Evolutionary conservation across 257 asterid species (phyloP).

Genomic region (Gardenia jasminoides): DNA sequence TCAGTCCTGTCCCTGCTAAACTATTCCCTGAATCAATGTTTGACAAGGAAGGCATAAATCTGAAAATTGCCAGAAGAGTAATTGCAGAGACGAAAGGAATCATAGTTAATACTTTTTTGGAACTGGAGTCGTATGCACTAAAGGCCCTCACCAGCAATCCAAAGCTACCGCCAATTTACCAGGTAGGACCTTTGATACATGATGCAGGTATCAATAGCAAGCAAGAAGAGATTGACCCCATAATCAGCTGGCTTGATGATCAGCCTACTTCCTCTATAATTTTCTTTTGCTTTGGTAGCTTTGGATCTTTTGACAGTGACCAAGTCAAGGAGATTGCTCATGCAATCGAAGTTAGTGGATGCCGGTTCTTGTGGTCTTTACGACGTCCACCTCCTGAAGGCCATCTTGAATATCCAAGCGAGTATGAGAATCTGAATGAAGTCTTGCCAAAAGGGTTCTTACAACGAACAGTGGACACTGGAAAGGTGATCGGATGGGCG

Average conservation of each 20-base stretch:
- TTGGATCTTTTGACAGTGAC: slow-evolving; percentile 12
- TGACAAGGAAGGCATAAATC: neutral
- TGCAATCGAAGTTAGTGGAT: slow-evolving; percentile 22
- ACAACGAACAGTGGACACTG: slow-evolving; percentile 12
- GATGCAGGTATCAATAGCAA: neutral
- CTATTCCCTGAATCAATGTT: neutral
- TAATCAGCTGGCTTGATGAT: slow-evolving; percentile 26
- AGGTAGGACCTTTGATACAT: slow-evolving; percentile 21
- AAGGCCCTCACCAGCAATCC: neutral
- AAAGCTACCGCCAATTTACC: slow-evolving; percentile 15
- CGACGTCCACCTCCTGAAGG: neutral
- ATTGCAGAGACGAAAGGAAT: slow-evolving; percentile 18
- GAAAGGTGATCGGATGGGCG: slow-evolving; percentile 32
- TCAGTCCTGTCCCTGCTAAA: slow-evolving; percentile 9
- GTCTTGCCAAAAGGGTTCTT: neutral
- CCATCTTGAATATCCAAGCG: slow-evolving; percentile 6
- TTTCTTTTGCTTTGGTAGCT: slow-evolving; percentile 29
- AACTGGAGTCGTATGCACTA: slow-evolving; percentile 17
- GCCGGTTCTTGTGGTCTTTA: slow-evolving; percentile 25
- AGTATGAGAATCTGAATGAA: slow-evolving; percentile 6
- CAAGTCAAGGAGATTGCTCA: slow-evolving; percentile 28
- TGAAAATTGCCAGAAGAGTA: neutral
- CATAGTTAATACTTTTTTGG: slow-evolving; percentile 24
- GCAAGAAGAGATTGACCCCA: neutral
- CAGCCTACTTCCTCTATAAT: slow-evolving; percentile 24